Evolutionary conservation across 1,284 basidiomycete genomes (phyloP), one percentile per base, ranked within the genome.

Genomic region (Taiwanofungus camphoratus): DNA sequence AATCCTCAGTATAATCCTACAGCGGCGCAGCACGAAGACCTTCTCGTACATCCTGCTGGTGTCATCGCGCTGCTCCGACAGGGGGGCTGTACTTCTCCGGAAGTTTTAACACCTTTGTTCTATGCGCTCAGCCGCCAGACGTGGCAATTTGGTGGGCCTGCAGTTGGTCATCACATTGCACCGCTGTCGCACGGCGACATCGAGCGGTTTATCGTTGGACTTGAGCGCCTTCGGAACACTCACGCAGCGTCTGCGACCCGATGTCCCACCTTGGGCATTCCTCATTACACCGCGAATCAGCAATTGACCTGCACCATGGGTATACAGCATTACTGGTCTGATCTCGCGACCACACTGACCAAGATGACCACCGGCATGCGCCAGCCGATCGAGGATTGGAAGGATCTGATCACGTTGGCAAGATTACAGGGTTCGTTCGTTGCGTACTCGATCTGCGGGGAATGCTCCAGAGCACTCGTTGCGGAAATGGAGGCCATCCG

Each of bases 11-110:
- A 37, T n/a, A 24, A 42, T 27, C n/a, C 43, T 5, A 39, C 41
- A 4, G 13, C 29, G 16, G 36, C 35, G 16, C 29, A 18, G n/a
- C 30, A 44, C 9, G 54, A 57, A 19, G 53, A 58, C 48, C 36
- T 50, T 29, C 49, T 54, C 45, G 51, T 60, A 9, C 54, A 58
- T 36, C 60, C 60, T 9, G 58, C 56, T 11, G 44, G 41, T 35
- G 56, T 57, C 22, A 57, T 60, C 45, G 49, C 50, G 9, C 55
- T 62, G 21, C 58, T 62, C 9, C 55, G 60, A 39, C 47, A 54
- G 16, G 53, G 52, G 40, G 47, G 45, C n/a, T 55, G 52, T 45
- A 19, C 24, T 30, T 45, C 53, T 27, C 18, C 43, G 5, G 41
- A 44, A n/a, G 37, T 57, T 6, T 48, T 59, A 34, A 47, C 51